phyloP scores from a whole-genome alignment of 139 green algal species.

The Volvox africanus region DNA sequence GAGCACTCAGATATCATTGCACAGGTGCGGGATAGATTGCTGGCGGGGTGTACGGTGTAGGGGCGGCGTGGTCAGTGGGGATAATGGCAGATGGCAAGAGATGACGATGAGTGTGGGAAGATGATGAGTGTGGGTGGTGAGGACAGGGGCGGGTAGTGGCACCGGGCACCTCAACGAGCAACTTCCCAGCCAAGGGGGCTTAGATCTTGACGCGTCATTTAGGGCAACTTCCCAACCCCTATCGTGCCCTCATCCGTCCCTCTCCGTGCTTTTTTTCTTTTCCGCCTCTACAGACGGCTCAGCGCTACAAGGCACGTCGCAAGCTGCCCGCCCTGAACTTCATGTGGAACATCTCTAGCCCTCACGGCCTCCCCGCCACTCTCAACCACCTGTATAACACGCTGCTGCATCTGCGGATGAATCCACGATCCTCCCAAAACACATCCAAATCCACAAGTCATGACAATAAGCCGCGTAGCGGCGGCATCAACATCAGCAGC shows the following conservation, averaged over 20 bases:
- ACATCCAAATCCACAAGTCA: background rate
- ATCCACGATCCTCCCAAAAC: background rate
- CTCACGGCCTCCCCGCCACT: background rate
- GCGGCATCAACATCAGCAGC: background rate
- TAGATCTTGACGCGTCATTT: too few species aligned
- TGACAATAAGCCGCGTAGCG: background rate
- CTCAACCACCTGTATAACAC: conserved; percentile 4
- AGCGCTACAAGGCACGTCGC: background rate
- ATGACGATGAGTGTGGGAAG: background rate
- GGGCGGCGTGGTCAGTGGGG: background rate
- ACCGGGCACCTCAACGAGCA: too few species aligned
- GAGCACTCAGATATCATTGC: background rate
- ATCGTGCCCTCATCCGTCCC: background rate
- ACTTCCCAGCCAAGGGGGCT: too few species aligned
- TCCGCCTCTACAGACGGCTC: background rate
- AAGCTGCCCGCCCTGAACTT: background rate
- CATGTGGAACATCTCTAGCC: conserved; percentile 33
- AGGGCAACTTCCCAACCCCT: background rate
- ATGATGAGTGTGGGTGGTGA: too few species aligned
- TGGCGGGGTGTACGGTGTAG: background rate
- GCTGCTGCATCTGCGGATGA: background rate
- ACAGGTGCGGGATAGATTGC: background rate
- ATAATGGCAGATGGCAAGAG: background rate
- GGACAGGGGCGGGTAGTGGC: too few species aligned
- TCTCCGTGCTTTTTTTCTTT: background rate